These are phyloP conservation scores for Sporothrix dimorphospora DNA, from an alignment of 2,329 filamentous ascomycete genomes.

Conservation along the genomic window DNA sequence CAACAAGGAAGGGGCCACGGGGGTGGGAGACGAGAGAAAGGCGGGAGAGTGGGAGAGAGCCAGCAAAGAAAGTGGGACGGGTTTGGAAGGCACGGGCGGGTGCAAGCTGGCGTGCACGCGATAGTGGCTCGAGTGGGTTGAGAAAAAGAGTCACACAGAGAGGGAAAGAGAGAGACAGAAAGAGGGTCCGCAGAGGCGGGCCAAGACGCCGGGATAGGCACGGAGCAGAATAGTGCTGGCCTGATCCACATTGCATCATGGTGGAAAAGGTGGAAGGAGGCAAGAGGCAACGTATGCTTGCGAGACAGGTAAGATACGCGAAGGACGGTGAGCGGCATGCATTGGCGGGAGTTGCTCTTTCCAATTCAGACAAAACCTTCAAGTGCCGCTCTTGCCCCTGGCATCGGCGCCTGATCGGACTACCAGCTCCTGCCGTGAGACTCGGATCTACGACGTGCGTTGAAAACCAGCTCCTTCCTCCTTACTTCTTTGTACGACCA, in stretches of 20 bases:
- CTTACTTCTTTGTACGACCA: background rate
- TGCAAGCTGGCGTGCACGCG: slow-evolving; percentile 21
- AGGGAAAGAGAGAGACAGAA: background rate
- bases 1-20: slow-evolving; percentile 17
- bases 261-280: background rate
- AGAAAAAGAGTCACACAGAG: slow-evolving; percentile 12
- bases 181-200: background rate
- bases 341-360: background rate
- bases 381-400: background rate
- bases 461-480: background rate
- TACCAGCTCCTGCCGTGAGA: background rate
- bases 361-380: background rate
- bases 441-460: background rate
- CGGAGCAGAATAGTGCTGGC: slow-evolving; percentile 7
- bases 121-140: slow-evolving; percentile 21
- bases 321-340: slow-evolving; percentile 9
- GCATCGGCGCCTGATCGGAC: slow-evolving; percentile 18
- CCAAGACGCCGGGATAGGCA: slow-evolving; percentile 22
- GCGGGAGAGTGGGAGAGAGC: background rate
- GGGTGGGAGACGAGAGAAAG: slow-evolving; percentile 18
- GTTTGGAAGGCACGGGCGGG: slow-evolving; percentile 9
- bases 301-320: background rate
- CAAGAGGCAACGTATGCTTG: background rate
- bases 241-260: slow-evolving; percentile 23
- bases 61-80: background rate